Conservation (phyloP, 768 basidiomycete genomes). For the Mycena rebaudengoi region DNA sequence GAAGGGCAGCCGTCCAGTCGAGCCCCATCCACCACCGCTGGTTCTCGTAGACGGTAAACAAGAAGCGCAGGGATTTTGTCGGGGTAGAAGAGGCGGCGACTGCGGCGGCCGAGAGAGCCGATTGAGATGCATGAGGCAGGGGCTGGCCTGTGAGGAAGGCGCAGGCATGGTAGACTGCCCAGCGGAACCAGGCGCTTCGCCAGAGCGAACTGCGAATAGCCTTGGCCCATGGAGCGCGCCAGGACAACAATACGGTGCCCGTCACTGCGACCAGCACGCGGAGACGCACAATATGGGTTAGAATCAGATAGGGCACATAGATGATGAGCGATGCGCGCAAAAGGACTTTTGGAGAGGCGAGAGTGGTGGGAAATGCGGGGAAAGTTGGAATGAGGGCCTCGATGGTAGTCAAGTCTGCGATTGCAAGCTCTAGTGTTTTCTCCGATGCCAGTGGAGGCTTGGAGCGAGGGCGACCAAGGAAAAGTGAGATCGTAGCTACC, state of each 20-base stretch:
- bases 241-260: constrained; percentile 67
- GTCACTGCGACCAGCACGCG: constrained; percentile 65
- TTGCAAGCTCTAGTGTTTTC: constrained; percentile 55
- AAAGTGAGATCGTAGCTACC: constrained; percentile 41
- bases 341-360: constrained; percentile 42
- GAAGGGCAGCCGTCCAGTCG: constrained; percentile 93
- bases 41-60: constrained; percentile 93
- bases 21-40: constrained; percentile 98
- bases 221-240: constrained; percentile 73
- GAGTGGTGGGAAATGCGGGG: constrained; percentile 41
- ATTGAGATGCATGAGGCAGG: constrained; percentile 46
- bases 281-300: constrained; percentile 69
- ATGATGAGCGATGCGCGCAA: constrained; percentile 65
- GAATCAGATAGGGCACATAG: constrained; percentile 72
- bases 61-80: constrained; percentile 70
- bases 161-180: constrained; percentile 62
- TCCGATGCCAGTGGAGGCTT: constrained; percentile 58
- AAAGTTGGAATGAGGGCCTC: constrained; percentile 62
- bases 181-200: constrained; percentile 74
- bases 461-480: constrained; percentile 27
- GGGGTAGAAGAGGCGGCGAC: constrained; percentile 39
- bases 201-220: constrained; percentile 63
- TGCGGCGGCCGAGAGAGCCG: constrained; percentile 44
- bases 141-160: constrained; percentile 64
- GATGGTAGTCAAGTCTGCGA: constrained; percentile 74